Conservation (phyloP, 2,329 filamentous ascomycete genomes). For the Fusarium aywerte region DNA sequence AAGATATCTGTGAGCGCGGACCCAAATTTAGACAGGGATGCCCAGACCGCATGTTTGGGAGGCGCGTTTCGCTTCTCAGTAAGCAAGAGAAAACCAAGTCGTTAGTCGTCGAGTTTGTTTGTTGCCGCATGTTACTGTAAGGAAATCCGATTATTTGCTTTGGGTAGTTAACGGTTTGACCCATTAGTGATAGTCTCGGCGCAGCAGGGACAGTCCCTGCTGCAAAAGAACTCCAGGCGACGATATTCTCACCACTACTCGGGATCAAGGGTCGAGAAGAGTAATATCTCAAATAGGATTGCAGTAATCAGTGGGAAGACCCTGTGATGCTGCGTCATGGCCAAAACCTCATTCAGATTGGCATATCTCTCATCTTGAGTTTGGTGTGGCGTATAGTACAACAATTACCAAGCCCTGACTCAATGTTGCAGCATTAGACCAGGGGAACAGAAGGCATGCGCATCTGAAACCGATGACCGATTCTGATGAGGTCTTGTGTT, state of each 20-base stretch:
- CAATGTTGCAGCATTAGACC: conserved; percentile 14
- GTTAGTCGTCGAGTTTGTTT: conserved; percentile 10
- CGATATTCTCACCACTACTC: conserved; percentile 31
- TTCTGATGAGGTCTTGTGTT: conserved; percentile 27
- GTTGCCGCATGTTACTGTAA: conserved; percentile 10
- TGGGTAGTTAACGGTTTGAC: conserved; percentile 15
- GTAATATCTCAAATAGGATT: conserved; percentile 10
- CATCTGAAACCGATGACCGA: conserved; percentile 27
- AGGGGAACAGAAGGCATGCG: conserved; percentile 27
- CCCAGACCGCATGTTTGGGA: conserved; percentile 42
- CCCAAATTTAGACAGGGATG: conserved; percentile 41
- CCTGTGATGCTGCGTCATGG: conserved; percentile 34
- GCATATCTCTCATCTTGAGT: conserved; percentile 28
- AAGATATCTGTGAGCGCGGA: conserved; percentile 25
- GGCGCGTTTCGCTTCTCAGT: conserved; percentile 29
- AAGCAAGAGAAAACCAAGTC: conserved; percentile 1
- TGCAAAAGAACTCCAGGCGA: conserved; percentile 24
- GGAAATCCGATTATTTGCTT: conserved; percentile 20
- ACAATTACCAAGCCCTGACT: conserved; percentile 20
- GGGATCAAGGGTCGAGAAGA: conserved; percentile 27
- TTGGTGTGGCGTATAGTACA: conserved; percentile 7
- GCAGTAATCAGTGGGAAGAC: conserved; percentile 17
- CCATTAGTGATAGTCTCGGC: conserved; percentile 15
- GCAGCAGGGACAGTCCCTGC: conserved; percentile 18
- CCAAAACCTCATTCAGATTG: neutral